Evolutionary conservation across 140 eudicot species (phyloP), one percentile per base, ranked within the genome.

Genomic region (Bidens hawaiensis): DNA sequence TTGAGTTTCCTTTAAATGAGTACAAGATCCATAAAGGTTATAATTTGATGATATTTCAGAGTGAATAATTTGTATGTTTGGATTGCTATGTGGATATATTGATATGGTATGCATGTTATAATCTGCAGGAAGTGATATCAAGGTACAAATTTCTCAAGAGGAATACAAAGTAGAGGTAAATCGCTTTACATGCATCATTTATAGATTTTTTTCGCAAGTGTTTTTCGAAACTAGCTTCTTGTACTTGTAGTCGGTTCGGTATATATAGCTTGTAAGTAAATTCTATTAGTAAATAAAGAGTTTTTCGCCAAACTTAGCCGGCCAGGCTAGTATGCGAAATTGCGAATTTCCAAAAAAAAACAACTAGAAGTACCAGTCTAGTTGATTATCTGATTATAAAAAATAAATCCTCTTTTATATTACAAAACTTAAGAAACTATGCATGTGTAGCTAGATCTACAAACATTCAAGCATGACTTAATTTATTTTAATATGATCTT

Each of bases 41-140:
- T 57, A 11, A 13, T 49, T 24, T 67, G 11, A 52, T 11, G 24
- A 43, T 5, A 10, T 23, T 50, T 49, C 23, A n/a, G n/a, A n/a
- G n/a, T 60, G 28, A 52, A 23, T 4, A 4, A 11, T 50, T n/a
- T 6, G 6, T 50, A 13, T 67, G 15, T 38, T 59, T 3, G 16
- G 3, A 15, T 11, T 5, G 22, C 17, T 11, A 43, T 36, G 16
- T 33, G 6, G 40, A 30, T 30, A 33, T 72, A 33, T 40, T 72
- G 60, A 54, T 52, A 64, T 23, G 27, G 14, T 45, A 41, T 52
- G 9, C 7, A 43, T 46, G 55, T 56, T 23, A 43, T 1, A 43
- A 50, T 56, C 24, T 67, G 59, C 69, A 78, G 83, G 69, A 41
- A 67, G 22, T 61, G 69, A 57, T 64, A 15, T 17, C 23, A 55